These are phyloP conservation scores for Eimeria tenella DNA, from an alignment of 169 alveolate species.

Conservation along the genomic window DNA sequence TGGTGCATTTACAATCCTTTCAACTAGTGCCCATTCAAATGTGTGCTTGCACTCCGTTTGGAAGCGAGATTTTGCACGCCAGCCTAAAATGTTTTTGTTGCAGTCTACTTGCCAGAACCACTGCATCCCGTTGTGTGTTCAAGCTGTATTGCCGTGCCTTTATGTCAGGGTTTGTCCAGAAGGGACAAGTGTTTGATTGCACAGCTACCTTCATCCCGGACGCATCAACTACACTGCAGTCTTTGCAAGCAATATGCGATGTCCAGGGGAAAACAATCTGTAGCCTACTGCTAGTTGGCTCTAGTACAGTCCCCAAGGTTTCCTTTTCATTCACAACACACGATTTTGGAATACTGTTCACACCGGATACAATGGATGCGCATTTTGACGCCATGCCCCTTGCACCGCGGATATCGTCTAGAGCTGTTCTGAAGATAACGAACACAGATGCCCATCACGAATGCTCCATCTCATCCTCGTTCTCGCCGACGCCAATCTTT, in stretches of 20 bases:
- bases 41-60: no score
- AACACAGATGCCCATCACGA: slow-evolving; percentile 91
- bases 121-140: neutral
- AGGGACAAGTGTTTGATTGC: slow-evolving; percentile 59
- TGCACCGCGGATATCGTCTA: slow-evolving; percentile 48
- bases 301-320: slow-evolving; percentile 93
- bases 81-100: no score
- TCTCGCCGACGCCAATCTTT: slow-evolving; percentile 87
- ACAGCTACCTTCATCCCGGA: slow-evolving; percentile 48
- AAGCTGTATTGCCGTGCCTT: neutral
- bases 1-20: no score
- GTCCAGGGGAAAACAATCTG: slow-evolving; percentile 89
- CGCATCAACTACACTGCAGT: slow-evolving; percentile 45
- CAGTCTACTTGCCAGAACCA: no score
- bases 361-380: slow-evolving; percentile 79
- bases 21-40: no score
- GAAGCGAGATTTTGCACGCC: no score
- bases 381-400: slow-evolving; percentile 17
- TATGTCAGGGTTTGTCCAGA: slow-evolving; percentile 58
- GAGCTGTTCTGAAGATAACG: slow-evolving; percentile 87
- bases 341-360: slow-evolving; percentile 96
- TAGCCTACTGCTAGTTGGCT: slow-evolving; percentile 88
- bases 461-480: slow-evolving; percentile 90
- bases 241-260: slow-evolving; percentile 74
- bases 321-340: slow-evolving; percentile 89